Percentiles rank a stretch among this genome's conserved stretches.
Evolutionary conservation across 1,139 yeast genomes (phyloP).

Genomic region (Cylindricascospora bacillispora): DNA sequence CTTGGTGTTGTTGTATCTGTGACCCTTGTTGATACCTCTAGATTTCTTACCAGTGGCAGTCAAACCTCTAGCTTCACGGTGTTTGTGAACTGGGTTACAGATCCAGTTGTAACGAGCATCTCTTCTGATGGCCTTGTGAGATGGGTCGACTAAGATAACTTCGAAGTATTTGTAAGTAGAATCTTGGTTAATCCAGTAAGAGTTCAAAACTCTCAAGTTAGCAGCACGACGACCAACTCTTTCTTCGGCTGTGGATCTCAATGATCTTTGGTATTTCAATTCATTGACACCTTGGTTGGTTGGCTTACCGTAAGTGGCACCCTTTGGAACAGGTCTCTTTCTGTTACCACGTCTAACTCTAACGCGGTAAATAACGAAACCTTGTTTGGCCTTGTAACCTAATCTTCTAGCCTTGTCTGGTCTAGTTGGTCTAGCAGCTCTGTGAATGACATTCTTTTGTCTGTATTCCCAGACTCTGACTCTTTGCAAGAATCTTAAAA

Average conservation of each 20-base stretch:
- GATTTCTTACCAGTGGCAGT: conserved; percentile 97
- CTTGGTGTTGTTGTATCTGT: conserved; percentile 94
- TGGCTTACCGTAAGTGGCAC: conserved; percentile 99
- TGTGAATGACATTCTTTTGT: conserved; percentile 97
- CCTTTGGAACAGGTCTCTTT: conserved; percentile 99
- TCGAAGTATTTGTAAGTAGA: conserved; percentile 98
- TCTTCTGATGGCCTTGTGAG: conserved; percentile 98
- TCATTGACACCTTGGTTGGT: conserved; percentile 99
- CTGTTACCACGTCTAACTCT: conserved; percentile 99
- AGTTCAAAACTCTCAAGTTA: conserved; percentile 98
- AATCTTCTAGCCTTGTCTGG: conserved; percentile 99
- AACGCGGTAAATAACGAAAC: conserved; percentile 94
- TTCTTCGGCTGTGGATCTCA: conserved; percentile 98
- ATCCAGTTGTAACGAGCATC: conserved; percentile 99
- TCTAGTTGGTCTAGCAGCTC: conserved; percentile 97
- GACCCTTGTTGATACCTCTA: conserved; percentile 99
- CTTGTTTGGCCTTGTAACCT: conserved; percentile 99
- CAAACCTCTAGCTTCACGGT: conserved; percentile 99
- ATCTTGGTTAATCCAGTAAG: conserved; percentile 99
- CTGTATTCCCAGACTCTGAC: conserved; percentile 99
- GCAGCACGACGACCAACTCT: conserved; percentile 99
- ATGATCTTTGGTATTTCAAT: conserved; percentile 97
- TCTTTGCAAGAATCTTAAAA: conserved; percentile 95
- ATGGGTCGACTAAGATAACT: conserved; percentile 94
- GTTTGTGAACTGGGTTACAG: conserved; percentile 99